Evolutionary conservation across 768 basidiomycete genomes (phyloP).

Genomic region (Tylopilus cervinicoccineus): DNA sequence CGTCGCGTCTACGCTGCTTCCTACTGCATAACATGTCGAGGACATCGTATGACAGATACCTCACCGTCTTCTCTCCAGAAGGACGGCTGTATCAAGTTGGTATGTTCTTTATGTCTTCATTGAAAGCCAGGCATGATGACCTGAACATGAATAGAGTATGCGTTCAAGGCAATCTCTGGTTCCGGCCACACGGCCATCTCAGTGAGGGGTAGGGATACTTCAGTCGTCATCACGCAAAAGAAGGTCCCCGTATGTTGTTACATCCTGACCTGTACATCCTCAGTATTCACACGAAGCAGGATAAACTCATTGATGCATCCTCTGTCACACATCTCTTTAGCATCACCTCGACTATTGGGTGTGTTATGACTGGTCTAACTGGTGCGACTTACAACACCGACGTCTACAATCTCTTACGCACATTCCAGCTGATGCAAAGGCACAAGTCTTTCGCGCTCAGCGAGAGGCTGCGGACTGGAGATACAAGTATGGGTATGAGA

Average conservation of each 20-base stretch:
- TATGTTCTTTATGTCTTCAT: slow-evolving; percentile 35
- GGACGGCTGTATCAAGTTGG: slow-evolving; percentile 99
- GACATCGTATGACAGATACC: slow-evolving; percentile 93
- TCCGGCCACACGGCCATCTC: slow-evolving; percentile 93
- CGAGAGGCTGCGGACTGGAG: slow-evolving; percentile 89
- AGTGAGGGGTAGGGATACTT: slow-evolving; percentile 90
- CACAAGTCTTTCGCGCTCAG: slow-evolving; percentile 84
- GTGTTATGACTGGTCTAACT: slow-evolving; percentile 96
- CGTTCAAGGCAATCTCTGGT: slow-evolving; percentile 98
- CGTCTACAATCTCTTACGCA: slow-evolving; percentile 1
- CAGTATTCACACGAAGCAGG: slow-evolving; percentile 44
- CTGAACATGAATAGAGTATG: slow-evolving; percentile 69
- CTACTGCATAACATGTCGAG: slow-evolving; percentile 73
- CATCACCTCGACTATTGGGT: slow-evolving; percentile 94
- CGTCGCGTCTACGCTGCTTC: slow-evolving; percentile 50
- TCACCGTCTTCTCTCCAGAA: slow-evolving; percentile 97
- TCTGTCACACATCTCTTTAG: slow-evolving; percentile 95
- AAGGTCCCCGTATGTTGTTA: slow-evolving; percentile 82
- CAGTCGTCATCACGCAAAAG: slow-evolving; percentile 96
- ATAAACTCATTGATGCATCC: slow-evolving; percentile 93
- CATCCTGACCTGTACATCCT: not conserved
- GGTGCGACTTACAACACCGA: slow-evolving; percentile 45
- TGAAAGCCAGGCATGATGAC: not conserved
- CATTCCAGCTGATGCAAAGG: slow-evolving; percentile 78
- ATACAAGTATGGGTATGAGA: slow-evolving; percentile 97